phyloP scores from a whole-genome alignment of 2,329 filamentous ascomycete genomes.

The Penicillium hesseltinei region DNA sequence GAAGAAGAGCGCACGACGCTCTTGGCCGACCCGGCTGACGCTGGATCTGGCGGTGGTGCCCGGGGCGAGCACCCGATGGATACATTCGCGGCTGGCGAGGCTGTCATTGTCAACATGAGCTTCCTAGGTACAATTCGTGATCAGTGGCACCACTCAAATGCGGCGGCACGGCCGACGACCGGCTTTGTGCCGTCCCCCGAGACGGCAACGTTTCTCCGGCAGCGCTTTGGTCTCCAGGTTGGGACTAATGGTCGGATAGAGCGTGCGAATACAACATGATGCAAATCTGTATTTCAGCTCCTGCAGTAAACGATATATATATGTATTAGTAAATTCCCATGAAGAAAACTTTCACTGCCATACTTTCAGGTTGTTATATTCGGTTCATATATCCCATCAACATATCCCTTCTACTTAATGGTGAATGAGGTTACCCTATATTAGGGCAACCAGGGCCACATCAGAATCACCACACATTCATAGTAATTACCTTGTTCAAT shows the following conservation, averaged over 20 bases:
- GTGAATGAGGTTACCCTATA: not conserved
- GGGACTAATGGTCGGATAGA: constrained; percentile 35
- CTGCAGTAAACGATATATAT: not conserved
- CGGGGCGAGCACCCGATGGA: constrained; percentile 40
- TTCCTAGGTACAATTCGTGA: constrained; percentile 37
- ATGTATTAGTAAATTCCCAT: not conserved
- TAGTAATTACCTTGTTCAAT: not conserved
- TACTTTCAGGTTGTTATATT: too few relatives aligned
- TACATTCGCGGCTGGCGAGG: constrained; percentile 37
- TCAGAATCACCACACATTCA: not conserved
- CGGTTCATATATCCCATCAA: not conserved
- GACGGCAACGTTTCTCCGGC: constrained; percentile 37
- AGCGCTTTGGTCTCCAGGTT: constrained; percentile 40
- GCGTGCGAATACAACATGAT: constrained; percentile 24
- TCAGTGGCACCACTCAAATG: constrained; percentile 38
- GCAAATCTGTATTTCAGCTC: not conserved
- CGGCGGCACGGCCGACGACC: constrained; percentile 21
- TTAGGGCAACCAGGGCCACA: not conserved
- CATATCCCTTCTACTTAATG: not conserved
- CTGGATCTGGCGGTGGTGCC: constrained; percentile 12
- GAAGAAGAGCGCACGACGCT: constrained; percentile 32
- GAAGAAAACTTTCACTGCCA: not conserved
- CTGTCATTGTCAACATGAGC: constrained; percentile 39
- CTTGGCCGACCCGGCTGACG: constrained; percentile 36
- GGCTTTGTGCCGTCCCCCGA: constrained; percentile 33